Evolutionary conservation across 495 filamentous ascomycete species (phyloP), one percentile per base, ranked within the genome.

Genomic region (Clohesyomyces aquaticus): DNA sequence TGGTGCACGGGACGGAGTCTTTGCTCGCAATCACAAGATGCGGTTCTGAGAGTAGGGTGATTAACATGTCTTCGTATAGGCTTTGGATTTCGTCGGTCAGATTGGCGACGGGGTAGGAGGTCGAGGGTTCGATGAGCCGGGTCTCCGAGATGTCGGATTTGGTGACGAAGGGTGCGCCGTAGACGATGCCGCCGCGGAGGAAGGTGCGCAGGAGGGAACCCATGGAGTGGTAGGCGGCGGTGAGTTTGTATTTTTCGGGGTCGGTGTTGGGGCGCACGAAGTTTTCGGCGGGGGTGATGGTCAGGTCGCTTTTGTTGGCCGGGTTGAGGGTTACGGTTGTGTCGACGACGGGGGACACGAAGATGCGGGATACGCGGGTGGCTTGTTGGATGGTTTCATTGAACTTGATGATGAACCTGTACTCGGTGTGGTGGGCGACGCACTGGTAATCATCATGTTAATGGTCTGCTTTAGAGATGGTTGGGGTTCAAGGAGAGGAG

Each of bases 11-110:
- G 2, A 72, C 69, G 0, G 0, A 14, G 4, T 26, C 27, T 16
- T 55, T 66, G 6, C 57, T 29, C 19, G 71, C 68, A 22, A 78
- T 57, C 4, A 73, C 71, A 1, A 79, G 63, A 62, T 68, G 68
- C 3, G 71, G 66, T 14, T 78, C 76, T 6, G 61, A 67, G 9
- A 78, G 64, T 10, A 79, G 70, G 1, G 74, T 70, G 45, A 79
- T 42, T 14, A 78, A 49, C 52, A 79, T 74, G 46, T 79, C 75
- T 41, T 77, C 60, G 47, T 71, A 77, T 8, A 77, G 45, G 0
- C 19, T 57, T 42, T 75, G 65, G 18, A 76, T 59, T 18, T 55
- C 4, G 0, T 43, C 28, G 12, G 56, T 61, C 0, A 79, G 55
- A 54, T 79, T 49, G 0, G 8, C 1, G 0, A 71, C 52, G 0